Evolutionary conservation across 2,329 filamentous ascomycete genomes (phyloP).

Genomic region (Neofusicoccum sp.): DNA sequence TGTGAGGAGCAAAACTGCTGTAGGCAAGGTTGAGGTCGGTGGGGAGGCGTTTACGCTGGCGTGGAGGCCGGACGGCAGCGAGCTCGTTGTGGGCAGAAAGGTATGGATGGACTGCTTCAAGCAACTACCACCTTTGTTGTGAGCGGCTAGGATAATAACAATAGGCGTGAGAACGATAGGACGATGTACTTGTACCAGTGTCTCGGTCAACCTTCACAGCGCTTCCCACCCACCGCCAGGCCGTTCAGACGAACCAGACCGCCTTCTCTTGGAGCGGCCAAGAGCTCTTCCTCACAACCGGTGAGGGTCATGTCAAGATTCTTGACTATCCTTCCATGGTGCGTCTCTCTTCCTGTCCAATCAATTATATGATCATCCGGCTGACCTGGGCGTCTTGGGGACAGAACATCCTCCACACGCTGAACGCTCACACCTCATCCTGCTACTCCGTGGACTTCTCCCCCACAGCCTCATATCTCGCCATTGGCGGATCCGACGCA

Average conservation of each 20-base stretch:
- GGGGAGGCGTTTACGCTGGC: slow-evolving; percentile 71
- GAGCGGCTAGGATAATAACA: not conserved
- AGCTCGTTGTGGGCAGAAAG: slow-evolving; percentile 73
- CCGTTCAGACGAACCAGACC: slow-evolving; percentile 70
- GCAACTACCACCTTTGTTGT: not conserved
- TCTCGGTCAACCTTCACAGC: slow-evolving; percentile 61
- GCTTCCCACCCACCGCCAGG: slow-evolving; percentile 62
- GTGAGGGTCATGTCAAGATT: slow-evolving; percentile 71
- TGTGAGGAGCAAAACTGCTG: slow-evolving; percentile 69
- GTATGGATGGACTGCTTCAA: slow-evolving; percentile 41
- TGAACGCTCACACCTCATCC: slow-evolving; percentile 73
- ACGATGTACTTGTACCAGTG: slow-evolving; percentile 64
- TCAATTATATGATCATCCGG: not conserved
- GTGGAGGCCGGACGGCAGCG: slow-evolving; percentile 69
- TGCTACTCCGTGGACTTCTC: slow-evolving; percentile 71
- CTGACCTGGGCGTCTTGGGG: not conserved
- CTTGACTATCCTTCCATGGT: slow-evolving; percentile 50
- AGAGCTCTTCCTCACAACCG: slow-evolving; percentile 71
- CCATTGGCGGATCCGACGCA: slow-evolving; percentile 74
- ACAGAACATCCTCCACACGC: slow-evolving; percentile 53
- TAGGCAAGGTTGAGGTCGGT: slow-evolving; percentile 68
- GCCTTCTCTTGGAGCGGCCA: slow-evolving; percentile 73
- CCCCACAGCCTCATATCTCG: slow-evolving; percentile 70
- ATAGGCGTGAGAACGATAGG: slow-evolving; percentile 43
- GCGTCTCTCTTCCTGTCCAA: slow-evolving; percentile 25